These are phyloP conservation scores for Verticillium dahliae DNA, from an alignment of 2,329 filamentous ascomycete genomes.

Conservation along the genomic window DNA sequence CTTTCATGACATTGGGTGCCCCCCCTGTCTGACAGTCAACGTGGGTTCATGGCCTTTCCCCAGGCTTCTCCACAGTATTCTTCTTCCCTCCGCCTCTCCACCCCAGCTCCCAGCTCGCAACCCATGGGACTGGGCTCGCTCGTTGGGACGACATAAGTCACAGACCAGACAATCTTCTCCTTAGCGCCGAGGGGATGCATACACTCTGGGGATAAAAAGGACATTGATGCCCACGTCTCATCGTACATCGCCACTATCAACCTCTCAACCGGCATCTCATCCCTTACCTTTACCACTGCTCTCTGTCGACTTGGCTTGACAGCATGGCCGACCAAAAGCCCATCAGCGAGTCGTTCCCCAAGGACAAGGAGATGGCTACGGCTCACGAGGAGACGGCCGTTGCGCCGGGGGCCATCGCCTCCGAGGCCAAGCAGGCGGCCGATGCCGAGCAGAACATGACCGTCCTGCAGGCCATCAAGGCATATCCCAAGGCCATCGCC, in stretches of 20 bases:
- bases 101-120: not conserved
- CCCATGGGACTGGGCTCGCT: not conserved
- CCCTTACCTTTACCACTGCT: not conserved
- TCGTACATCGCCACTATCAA: not conserved
- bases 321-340: constrained; percentile 16
- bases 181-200: not conserved
- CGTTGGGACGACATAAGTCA: not conserved
- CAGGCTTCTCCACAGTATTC: not conserved
- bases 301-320: not conserved
- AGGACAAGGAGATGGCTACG: not conserved
- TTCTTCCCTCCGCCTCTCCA: not conserved
- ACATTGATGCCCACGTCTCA: not conserved
- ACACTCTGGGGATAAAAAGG: not conserved
- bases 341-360: not conserved
- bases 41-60: not conserved
- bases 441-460: constrained; percentile 34
- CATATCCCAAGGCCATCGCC: constrained; percentile 39
- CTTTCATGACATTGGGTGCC: not conserved
- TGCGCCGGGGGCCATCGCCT: constrained; percentile 16
- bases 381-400: constrained; percentile 1
- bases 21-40: not conserved
- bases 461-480: constrained; percentile 29
- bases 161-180: not conserved
- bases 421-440: constrained; percentile 33
- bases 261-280: not conserved